Evolutionary conservation across 2,329 filamentous ascomycete species (phyloP), one percentile per base, ranked within the genome.

Genomic region (Boeremia lycopersici): DNA sequence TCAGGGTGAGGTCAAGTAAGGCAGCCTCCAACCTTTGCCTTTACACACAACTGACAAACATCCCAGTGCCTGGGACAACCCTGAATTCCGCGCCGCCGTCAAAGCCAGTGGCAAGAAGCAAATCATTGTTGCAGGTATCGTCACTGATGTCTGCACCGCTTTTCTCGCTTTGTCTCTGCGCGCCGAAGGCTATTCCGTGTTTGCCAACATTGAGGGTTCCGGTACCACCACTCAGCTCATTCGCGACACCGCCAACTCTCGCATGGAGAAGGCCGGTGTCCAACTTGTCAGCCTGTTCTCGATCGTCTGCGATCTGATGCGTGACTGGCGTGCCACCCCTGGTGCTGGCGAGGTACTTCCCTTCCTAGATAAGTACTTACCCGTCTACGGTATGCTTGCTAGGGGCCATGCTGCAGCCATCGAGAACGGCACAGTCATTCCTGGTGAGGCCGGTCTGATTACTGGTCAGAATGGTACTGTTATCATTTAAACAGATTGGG

Each of bases 131-230:
- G 88, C 80, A 2, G 88, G 89, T 7, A 90, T 91, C 64, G 82
- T 84, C 2, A 91, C 89, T 0, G 89, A 92, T 70, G 88, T 91
- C 54, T 91, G 87, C 80, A 89, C 87, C 19, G 79, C 88, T 0
- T 91, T 91, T 78, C 81, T 89, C 6, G 86, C 89, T 0, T 81
- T 91, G n/a, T 88, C 87, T 0, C 83, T 91, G 4, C 80, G 86
- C 31, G 82, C 86, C 12, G 87, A 84, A 38, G 89, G 89, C 25
- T 92, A 90, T 78, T 83, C 83, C 33, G 89, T 92, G 53, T 91
- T 83, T 77, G 88, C 87, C 63, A 89, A 90, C 74, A 82, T 86
- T 47, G 89, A 91, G 64, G 88, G 86, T 2, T 86, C 82, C 0
- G 89, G 88, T 1, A 91, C 89, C 1, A 86, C 86, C 17, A 84